phyloP scores from a whole-genome alignment of 2,329 filamentous ascomycete genomes.

The Trichoderma aggressivum region DNA sequence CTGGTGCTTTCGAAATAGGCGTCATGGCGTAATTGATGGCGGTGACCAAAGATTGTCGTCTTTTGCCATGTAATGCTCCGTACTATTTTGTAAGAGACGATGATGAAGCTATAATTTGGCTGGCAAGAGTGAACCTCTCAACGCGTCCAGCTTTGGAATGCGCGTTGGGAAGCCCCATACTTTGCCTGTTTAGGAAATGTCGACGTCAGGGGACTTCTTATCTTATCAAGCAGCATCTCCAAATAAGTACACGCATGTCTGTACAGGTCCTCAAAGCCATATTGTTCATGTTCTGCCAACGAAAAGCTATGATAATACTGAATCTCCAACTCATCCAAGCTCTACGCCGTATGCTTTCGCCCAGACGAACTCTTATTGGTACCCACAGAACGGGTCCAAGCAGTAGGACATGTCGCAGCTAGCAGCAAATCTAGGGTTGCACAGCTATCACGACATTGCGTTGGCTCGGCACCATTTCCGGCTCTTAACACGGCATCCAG shows the following conservation, averaged over 20 bases:
- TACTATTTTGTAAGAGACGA: background rate
- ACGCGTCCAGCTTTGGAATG: constrained; percentile 4
- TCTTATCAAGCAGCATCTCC: background rate
- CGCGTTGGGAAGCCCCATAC: constrained; percentile 13
- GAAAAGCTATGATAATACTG: background rate
- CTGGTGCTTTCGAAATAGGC: constrained; percentile 37
- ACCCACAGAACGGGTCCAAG: background rate
- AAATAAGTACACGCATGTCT: background rate
- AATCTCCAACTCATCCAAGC: background rate
- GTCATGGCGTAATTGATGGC: constrained; percentile 28
- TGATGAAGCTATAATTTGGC: background rate
- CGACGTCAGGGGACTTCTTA: constrained; percentile 16
- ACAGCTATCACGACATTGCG: background rate
- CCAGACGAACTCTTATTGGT: background rate
- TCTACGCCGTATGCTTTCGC: background rate
- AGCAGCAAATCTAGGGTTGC: background rate
- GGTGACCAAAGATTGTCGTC: background rate
- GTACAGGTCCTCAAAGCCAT: background rate
- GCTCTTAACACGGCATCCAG: background rate
- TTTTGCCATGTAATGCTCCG: background rate
- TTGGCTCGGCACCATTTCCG: background rate
- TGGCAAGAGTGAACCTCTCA: constrained; percentile 1
- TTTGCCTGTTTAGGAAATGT: constrained; percentile 4
- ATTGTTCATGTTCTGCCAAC: background rate
- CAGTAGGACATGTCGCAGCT: background rate